phyloP scores from a whole-genome alignment of 495 filamentous ascomycete genomes.

The Daldinia concentrica region DNA sequence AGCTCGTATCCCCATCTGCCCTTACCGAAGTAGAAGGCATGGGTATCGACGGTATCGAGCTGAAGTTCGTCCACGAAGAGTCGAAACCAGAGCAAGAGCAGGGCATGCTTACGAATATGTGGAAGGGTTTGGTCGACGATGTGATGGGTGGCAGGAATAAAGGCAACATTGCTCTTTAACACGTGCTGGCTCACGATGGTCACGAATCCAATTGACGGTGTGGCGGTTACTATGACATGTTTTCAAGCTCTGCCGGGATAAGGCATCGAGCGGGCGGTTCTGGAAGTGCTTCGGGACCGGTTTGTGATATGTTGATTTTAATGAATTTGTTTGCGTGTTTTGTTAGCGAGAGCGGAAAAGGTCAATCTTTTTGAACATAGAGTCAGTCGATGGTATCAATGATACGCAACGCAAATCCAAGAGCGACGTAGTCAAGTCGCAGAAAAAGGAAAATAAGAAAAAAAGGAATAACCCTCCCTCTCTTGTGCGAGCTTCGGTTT shows the following conservation, averaged over 20 bases:
- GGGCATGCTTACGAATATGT: conserved; percentile 56
- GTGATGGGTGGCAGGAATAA: conserved; percentile 48
- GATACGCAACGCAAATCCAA: not conserved
- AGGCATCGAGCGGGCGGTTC: conserved; percentile 34
- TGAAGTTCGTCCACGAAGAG: conserved; percentile 54
- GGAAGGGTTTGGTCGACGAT: conserved; percentile 59
- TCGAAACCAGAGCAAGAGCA: conserved; percentile 39
- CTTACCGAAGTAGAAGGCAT: conserved; percentile 58
- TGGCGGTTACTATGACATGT: conserved; percentile 2
- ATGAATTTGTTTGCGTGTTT: conserved; percentile 25
- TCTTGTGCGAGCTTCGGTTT: not conserved
- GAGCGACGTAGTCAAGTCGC: not conserved
- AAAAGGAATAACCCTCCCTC: not conserved
- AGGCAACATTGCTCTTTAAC: conserved; percentile 42
- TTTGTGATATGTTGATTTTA: conserved; percentile 36
- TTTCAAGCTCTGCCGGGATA: conserved; percentile 26
- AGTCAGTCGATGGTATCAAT: conserved; percentile 5
- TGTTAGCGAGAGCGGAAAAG: conserved; percentile 11
- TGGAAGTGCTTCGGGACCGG: conserved; percentile 43
- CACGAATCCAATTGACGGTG: conserved; percentile 8
- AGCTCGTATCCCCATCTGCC: conserved; percentile 51
- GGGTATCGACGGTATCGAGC: conserved; percentile 58
- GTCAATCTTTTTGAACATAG: conserved; percentile 10
- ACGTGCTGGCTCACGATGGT: conserved; percentile 2
- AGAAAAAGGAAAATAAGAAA: not conserved